Base-by-base conservation (phyloP, 169 alveolate genomes). In the Cystoisospora suis region DNA sequence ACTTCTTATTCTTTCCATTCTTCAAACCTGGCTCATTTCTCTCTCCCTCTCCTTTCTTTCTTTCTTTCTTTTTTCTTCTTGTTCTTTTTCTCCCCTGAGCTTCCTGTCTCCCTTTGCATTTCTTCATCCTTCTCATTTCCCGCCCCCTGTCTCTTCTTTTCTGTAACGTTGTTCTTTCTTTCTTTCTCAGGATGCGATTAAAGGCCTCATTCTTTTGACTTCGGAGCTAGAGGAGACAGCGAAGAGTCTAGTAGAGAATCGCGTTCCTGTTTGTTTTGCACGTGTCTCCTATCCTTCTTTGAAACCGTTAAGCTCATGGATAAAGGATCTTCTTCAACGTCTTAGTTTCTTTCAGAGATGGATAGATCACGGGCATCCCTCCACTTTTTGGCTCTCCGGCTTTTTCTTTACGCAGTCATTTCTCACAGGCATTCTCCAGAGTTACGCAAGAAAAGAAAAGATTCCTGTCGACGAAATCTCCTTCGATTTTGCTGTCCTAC, bases 371-470 rank as follows among this genome's bases (percentile, higher is more conserved):
- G 98, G 97, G n/a, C 95, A 94, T 42, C 99, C 99, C 0, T 87
- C 94, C 38, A 93, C 94, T 17, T 97, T 95, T 90, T 96, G 98
- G 97, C 95, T 98, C 40, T 96, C 98, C 42, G 98, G 98, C 45
- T 98, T 97, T 91, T 97, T 94, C 95, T 96, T 96, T 94, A 96
- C 98, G 42, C 96, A 97, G 91, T 91, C 98, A 56, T 97, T 98
- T 94, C 94, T 97, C 72, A 97, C 98, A 7, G 99, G 98, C 38
- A 96, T 96, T 75, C 93, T 95, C 59, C 97, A 98, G 93, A 96
- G 97, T 90, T 97, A 91, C 90, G 98, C 99, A 40, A 95, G 99
- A 80, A 95, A 95, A 90, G 95, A 94, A 87, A 90, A 93, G 90
- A 95, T 97, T 72, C 98, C 99, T 17, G 96, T 98, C 23, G 99